Evolutionary conservation across 1,284 basidiomycete genomes (phyloP).

Genomic region (Tilletia indica): DNA sequence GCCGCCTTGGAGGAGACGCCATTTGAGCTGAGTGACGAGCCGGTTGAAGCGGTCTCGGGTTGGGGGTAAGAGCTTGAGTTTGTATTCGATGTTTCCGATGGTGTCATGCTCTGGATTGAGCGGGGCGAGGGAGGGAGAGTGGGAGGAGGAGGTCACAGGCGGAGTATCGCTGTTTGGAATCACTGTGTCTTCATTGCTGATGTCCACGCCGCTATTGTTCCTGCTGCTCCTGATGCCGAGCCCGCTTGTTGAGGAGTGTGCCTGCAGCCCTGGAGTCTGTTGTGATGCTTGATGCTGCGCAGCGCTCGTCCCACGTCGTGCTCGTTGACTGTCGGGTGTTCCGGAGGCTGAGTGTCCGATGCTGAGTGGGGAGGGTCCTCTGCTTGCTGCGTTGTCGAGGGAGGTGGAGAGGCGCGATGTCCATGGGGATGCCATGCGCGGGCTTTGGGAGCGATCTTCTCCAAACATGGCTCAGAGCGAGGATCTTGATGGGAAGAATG

Average conservation of each 20-base stretch:
- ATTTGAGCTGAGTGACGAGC: constrained; percentile 54
- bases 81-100: constrained; percentile 55
- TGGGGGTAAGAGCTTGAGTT: constrained; percentile 52
- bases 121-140: constrained; percentile 15
- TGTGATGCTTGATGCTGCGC: not conserved
- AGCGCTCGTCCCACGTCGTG: not conserved
- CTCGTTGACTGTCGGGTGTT: not conserved
- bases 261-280: too few relatives aligned
- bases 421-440: constrained; percentile 32
- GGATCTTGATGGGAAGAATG: too few relatives aligned
- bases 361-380: constrained; percentile 27
- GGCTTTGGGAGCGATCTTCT: constrained; percentile 26
- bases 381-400: constrained; percentile 6
- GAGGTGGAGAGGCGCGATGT: constrained; percentile 32
- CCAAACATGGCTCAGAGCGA: constrained; percentile 25
- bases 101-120: constrained; percentile 50
- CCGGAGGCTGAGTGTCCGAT: constrained; percentile 27
- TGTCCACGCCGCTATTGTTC: too few relatives aligned
- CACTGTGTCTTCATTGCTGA: too few relatives aligned
- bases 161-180: too few relatives aligned
- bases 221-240: too few relatives aligned
- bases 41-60: constrained; percentile 48
- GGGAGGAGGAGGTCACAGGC: not conserved
- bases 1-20: constrained; percentile 53
- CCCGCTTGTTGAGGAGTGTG: too few relatives aligned